Base-by-base conservation (phyloP, 2,329 filamentous ascomycete genomes). In the Helotiales sp. region DNA sequence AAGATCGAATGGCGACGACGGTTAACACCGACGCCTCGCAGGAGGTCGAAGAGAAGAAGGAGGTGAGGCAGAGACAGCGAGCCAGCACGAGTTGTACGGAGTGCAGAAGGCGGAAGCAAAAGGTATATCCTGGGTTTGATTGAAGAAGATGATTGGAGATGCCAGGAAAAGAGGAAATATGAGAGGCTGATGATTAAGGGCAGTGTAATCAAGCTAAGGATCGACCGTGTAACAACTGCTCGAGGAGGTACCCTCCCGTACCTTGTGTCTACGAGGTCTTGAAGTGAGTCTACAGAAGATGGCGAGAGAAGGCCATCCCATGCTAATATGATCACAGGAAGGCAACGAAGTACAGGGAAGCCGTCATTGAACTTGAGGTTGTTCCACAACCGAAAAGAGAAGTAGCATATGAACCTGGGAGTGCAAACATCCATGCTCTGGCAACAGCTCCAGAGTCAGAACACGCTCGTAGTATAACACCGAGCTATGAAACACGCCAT, bases 181-280 rank as follows among this genome's bases (percentile, higher is more conserved):
- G 38, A 27, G 44, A 47, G 56, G 29, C 55, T 64, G 53, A 56
- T 50, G 25, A 57, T 4, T 46, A 17, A 27, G 33, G 57, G 10
- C 47, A 66, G 64, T 68, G 66, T 40, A 67, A 66, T 55, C 64
- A 68, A 54, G 62, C 63, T 22, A 64, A 58, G 61, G 64, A 65
- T 42, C 54, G 61, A 31, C 64, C 64, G 19, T 68, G 65, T 54
- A 63, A 65, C 55, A 66, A 68, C 38, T 67, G 66, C 50, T 51
- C 59, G 22, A 59, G 64, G 47, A 53, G 66, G 12, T 68, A 61
- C 46, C 66, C 66, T 10, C 66, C 63, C 15, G 66, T 66, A 19
- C 56, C 56, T 24, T 68, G 66, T 44, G 53, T 47, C 10, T 68
- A 68, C 55, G 59, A 61, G 29, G 51, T 36, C 7, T 29, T 57